Conservation (phyloP, 192 early-diverging fungal species). For the Backusella liffmaniae region DNA sequence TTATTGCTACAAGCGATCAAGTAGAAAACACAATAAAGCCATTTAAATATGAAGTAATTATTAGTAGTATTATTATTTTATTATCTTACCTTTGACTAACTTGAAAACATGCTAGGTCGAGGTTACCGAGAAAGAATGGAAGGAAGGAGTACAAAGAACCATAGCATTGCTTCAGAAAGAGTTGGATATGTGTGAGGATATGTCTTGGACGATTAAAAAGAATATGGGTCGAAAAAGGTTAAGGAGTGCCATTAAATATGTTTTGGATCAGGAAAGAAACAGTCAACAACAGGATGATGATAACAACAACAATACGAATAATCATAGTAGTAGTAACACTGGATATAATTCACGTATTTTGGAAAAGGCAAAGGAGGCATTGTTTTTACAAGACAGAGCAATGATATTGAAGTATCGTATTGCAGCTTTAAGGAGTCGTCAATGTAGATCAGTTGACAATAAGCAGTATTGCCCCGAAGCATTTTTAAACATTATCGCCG, state of each 20-base stretch:
- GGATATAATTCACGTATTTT: constrained; percentile 73
- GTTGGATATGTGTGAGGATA: constrained; percentile 71
- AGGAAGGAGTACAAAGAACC: constrained; percentile 82
- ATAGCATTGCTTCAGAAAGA: constrained; percentile 73
- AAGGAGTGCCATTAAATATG: constrained; percentile 78
- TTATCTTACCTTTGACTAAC: background rate
- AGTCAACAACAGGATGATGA: constrained; percentile 15
- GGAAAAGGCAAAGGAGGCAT: constrained; percentile 74
- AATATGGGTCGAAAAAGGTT: constrained; percentile 76
- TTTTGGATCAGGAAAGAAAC: constrained; percentile 69
- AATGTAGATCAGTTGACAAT: constrained; percentile 76
- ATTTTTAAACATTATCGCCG: constrained; percentile 88
- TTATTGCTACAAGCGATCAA: constrained; percentile 88
- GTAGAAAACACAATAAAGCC: constrained; percentile 99
- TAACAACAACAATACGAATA: constrained; percentile 37
- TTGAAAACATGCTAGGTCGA: constrained; percentile 57
- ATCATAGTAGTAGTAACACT: constrained; percentile 27
- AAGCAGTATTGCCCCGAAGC: constrained; percentile 93
- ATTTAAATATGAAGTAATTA: constrained; percentile 83
- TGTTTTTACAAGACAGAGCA: constrained; percentile 75
- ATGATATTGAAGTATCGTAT: constrained; percentile 76
- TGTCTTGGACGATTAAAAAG: constrained; percentile 68
- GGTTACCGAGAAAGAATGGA: constrained; percentile 90
- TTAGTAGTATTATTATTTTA: background rate
- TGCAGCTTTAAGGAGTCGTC: constrained; percentile 73